Evolutionary conservation across 1,284 basidiomycete species (phyloP).

Genomic region (Microbotryum saponariae): DNA sequence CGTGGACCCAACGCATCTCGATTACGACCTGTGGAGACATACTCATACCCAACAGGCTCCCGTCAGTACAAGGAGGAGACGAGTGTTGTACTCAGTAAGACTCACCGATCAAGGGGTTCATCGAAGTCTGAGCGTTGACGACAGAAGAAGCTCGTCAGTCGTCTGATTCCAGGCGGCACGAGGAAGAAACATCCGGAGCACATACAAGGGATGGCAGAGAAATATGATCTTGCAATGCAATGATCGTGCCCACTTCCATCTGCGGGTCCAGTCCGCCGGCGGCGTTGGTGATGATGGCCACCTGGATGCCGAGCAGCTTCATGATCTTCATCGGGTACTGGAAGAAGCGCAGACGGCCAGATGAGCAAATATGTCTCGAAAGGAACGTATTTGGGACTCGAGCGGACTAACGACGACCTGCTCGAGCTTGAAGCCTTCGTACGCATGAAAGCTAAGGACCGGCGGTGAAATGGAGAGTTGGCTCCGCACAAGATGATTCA

Average conservation of each 20-base stretch:
- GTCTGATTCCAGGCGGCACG: not conserved
- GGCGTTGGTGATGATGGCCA: conserved; percentile 34
- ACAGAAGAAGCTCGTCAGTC: not conserved
- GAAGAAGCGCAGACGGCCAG: not conserved
- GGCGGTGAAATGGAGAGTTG: too few relatives aligned
- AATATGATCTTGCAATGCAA: conserved; percentile 32
- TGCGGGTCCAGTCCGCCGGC: conserved; percentile 33
- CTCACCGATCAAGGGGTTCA: conserved; percentile 33
- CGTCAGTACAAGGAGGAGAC: too few relatives aligned
- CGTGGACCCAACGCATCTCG: conserved; percentile 33
- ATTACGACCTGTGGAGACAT: conserved; percentile 12
- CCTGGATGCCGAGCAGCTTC: conserved; percentile 27
- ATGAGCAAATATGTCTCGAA: too few relatives aligned
- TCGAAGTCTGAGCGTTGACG: conserved; percentile 13
- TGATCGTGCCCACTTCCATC: conserved; percentile 29
- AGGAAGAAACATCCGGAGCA: not conserved
- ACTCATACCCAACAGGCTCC: too few relatives aligned
- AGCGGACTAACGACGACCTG: conserved; percentile 9
- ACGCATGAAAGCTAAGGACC: conserved; percentile 13
- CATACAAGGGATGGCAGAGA: conserved; percentile 29
- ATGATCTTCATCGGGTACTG: conserved; percentile 31
- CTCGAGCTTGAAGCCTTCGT: conserved; percentile 24
- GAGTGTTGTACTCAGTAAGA: not conserved
- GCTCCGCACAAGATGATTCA: too few relatives aligned
- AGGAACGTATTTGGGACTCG: too few relatives aligned